Evolutionary conservation across 306 rosid species (phyloP), one percentile per base, ranked within the genome.

Genomic region (Prunus davidiana): DNA sequence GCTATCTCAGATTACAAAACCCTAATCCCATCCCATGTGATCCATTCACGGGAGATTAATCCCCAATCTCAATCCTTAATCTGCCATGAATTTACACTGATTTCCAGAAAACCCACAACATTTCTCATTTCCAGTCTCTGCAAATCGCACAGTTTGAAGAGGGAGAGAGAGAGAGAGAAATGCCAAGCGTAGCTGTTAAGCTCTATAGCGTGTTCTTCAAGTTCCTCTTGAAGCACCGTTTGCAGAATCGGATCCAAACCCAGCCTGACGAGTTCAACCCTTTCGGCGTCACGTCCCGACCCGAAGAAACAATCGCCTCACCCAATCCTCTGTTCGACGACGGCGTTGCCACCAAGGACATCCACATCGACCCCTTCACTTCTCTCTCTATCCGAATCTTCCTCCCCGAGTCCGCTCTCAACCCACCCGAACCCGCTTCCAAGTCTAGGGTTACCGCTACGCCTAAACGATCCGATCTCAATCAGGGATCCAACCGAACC

Each of bases 121-220:
- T 45, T 32, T 78, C 65, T 64, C 72, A 12, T 72, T 64, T 66
- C n/a, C 61, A 58, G 81, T 79, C 80, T 74, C 69, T 78, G 65
- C 76, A 69, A 72, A 38, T 49, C 38, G 27, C 14, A 18, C 22
- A 47, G 18, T 27, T 25, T 75, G 46, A 10, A 30, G 69, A 55
- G 15, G 54, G 45, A 77, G 41, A 34, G 69, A 58, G 71, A 27
- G 73, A 27, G 75, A 15, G 43, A 76, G 86, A 84, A 71, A 95
- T 95, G 99, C 97, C 99, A 72, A 88, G 87, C 86, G 96, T 95
- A 28, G 91, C 96, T 58, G 97, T 95, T 47, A 91, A 95, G 87
- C 97, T 95, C 72, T 92, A 95, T 70, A 92, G 99, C 88, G 98
- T 92, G 0, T 92, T 95, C 97, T 95, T 92, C 90, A 95, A 95